Percentiles rank a stretch among this genome's conserved stretches.
phyloP scores from a whole-genome alignment of 2,329 filamentous ascomycete genomes.

The Sporothrix brunneoviolacea region DNA sequence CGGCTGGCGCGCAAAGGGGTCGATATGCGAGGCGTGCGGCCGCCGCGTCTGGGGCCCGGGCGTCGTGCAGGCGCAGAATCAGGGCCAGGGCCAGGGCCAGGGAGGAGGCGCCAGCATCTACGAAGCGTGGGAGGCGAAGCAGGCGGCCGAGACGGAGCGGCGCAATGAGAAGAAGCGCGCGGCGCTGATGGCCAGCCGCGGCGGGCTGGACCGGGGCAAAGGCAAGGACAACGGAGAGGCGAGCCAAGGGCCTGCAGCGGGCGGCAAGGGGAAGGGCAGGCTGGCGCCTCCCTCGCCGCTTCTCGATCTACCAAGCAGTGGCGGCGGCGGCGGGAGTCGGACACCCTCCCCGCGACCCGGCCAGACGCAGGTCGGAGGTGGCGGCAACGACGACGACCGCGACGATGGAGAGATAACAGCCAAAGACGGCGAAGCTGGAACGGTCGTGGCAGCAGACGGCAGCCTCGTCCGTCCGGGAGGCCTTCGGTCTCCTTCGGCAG shows the following conservation, averaged over 20 bases:
- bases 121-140: constrained; percentile 69
- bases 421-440: too few relatives aligned
- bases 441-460: neutral
- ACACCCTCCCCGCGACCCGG: constrained; percentile 7
- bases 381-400: neutral
- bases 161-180: constrained; percentile 26
- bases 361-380: constrained; percentile 17
- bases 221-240: constrained; percentile 27
- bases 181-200: constrained; percentile 12
- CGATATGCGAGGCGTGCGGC: constrained; percentile 81
- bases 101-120: constrained; percentile 50
- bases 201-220: constrained; percentile 30
- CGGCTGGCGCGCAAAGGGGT: constrained; percentile 83
- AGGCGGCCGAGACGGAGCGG: constrained; percentile 40
- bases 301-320: neutral
- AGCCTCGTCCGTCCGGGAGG: constrained; percentile 21
- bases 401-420: neutral
- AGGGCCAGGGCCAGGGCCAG: neutral
- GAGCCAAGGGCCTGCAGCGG: constrained; percentile 2
- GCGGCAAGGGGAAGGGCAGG: constrained; percentile 43
- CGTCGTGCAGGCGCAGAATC: constrained; percentile 49
- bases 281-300: neutral
- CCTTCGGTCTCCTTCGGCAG: constrained; percentile 22
- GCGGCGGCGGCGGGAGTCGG: neutral
- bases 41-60: constrained; percentile 84